Evolutionary conservation across 2,329 filamentous ascomycete species (phyloP).

Genomic region (Pseudogymnoascus sp.): DNA sequence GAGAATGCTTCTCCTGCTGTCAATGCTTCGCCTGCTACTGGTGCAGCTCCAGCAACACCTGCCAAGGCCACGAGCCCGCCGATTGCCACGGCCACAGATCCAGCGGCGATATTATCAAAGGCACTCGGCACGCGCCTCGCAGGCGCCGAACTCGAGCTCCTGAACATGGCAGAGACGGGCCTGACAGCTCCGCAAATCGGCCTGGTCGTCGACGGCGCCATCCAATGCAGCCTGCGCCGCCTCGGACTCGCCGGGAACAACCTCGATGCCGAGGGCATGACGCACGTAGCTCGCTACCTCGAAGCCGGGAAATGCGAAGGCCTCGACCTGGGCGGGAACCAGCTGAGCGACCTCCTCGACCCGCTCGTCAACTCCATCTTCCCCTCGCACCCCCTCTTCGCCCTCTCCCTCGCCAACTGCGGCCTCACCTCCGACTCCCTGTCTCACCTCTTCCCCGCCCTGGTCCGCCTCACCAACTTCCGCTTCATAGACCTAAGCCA

Average conservation of each 20-base stretch:
- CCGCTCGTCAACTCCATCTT: slow-evolving; percentile 45
- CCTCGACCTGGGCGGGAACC: slow-evolving; percentile 81
- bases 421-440: slow-evolving; percentile 67
- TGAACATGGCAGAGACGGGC: slow-evolving; percentile 75
- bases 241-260: slow-evolving; percentile 78
- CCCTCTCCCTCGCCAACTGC: slow-evolving; percentile 79
- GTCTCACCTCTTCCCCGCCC: slow-evolving; percentile 63
- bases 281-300: slow-evolving; percentile 70
- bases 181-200: slow-evolving; percentile 64
- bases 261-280: slow-evolving; percentile 64
- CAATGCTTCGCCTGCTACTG: slow-evolving; percentile 18
- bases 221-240: slow-evolving; percentile 66
- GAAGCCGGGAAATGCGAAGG: slow-evolving; percentile 73
- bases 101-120: slow-evolving; percentile 61
- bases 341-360: slow-evolving; percentile 50
- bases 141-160: slow-evolving; percentile 67
- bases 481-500: slow-evolving; percentile 89
- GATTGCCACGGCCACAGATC: slow-evolving; percentile 33
- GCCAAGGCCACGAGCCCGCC: slow-evolving; percentile 24
- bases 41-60: slow-evolving; percentile 12
- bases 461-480: slow-evolving; percentile 63
- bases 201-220: slow-evolving; percentile 72
- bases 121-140: slow-evolving; percentile 70
- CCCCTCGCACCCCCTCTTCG: slow-evolving; percentile 56
- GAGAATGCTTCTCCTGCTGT: slow-evolving; percentile 14